Base-by-base conservation (phyloP, 1,139 yeast genomes). In the Tardiomyces depauwii region DNA sequence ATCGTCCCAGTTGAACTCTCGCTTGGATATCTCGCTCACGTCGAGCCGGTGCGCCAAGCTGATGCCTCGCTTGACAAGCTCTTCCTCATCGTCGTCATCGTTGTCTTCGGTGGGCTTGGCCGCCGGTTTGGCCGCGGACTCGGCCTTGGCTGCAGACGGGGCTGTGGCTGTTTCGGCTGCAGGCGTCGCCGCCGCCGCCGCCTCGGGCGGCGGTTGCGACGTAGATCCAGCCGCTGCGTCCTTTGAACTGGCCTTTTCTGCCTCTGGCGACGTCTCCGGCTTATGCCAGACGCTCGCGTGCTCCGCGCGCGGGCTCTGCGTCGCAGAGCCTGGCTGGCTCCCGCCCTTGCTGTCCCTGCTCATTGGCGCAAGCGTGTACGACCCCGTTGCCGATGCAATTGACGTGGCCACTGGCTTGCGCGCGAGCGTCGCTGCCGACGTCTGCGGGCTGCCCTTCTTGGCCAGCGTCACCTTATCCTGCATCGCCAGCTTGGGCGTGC, bases 1-100 rank as follows among this genome's bases (percentile, higher is more conserved):
- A 30, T 67, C 71, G 42, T 63, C 71, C 72, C 72, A 68, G 51
- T 63, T 63, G 50, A 63, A 58, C 40, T 61, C 53, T 14, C 63
- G 48, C 33, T 53, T 49, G 0, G 57, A 45, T 12, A 43, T 49
- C 33, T 52, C 58, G 33, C 53, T 43, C 11, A 58, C 54, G 13
- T 61, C 57, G 36, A 62, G 55, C 12, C 68, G 51, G 33, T 63
- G 65, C 1, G 69, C 56, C 23, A 66, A 53, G 39, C 58, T 61
- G 38, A 66, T 66, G 2, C 70, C 70, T 44, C 53, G 55, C 45
- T 59, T 62, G 43, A 55, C 47, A 25, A 66, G 55, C 41, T 66
- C 70, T 42, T 65, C 70, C 47, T 66, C 70, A 4, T 47, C 18
- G 47, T 46, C 25, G 32, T 47, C 42, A 32, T 41, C 39, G 18